Evolutionary conservation across 352 stramenopile genomes (phyloP).

Genomic region (Globisporangium echinulatum): DNA sequence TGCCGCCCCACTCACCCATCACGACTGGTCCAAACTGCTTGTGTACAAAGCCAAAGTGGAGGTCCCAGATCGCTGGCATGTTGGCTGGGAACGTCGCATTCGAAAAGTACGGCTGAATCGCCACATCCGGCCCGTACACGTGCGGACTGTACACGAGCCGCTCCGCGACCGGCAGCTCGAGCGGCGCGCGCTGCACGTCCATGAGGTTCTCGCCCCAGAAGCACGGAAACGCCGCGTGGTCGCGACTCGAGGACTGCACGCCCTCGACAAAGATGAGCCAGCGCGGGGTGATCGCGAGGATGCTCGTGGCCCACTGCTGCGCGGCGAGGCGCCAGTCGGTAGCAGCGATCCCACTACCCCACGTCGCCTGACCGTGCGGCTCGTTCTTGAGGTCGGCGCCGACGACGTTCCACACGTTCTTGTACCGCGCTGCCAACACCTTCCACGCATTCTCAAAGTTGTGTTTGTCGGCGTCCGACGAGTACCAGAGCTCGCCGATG

Average conservation of each 20-base stretch:
- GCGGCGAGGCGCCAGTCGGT: slow-evolving; percentile 49
- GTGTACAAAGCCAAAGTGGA: slow-evolving; percentile 18
- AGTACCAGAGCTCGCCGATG: slow-evolving; percentile 46
- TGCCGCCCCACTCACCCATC: slow-evolving; percentile 58
- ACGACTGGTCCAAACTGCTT: slow-evolving; percentile 29
- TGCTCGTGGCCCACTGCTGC: slow-evolving; percentile 15
- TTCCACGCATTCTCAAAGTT: slow-evolving; percentile 28
- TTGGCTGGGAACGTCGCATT: slow-evolving; percentile 7
- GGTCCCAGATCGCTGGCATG: slow-evolving; percentile 21
- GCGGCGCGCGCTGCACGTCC: slow-evolving; percentile 14
- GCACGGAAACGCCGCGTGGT: slow-evolving; percentile 22
- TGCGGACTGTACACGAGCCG: slow-evolving; percentile 49
- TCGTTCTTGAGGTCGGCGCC: slow-evolving; percentile 56
- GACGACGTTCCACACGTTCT: slow-evolving; percentile 35
- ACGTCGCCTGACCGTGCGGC: slow-evolving; percentile 39
- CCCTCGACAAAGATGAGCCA: slow-evolving; percentile 60
- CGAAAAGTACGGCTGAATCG: slow-evolving; percentile 27
- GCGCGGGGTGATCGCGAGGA: slow-evolving; percentile 22
- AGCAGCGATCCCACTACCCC: slow-evolving; percentile 25
- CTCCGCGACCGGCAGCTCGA: slow-evolving; percentile 28
- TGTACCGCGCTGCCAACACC: slow-evolving; percentile 28
- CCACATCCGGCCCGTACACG: slow-evolving; percentile 38
- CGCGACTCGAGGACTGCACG: slow-evolving; percentile 26
- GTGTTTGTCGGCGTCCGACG: slow-evolving; percentile 15
- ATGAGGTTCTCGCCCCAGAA: slow-evolving; percentile 54